Base-by-base conservation (phyloP, 306 rosid genomes). In the Acacia crassicarpa region DNA sequence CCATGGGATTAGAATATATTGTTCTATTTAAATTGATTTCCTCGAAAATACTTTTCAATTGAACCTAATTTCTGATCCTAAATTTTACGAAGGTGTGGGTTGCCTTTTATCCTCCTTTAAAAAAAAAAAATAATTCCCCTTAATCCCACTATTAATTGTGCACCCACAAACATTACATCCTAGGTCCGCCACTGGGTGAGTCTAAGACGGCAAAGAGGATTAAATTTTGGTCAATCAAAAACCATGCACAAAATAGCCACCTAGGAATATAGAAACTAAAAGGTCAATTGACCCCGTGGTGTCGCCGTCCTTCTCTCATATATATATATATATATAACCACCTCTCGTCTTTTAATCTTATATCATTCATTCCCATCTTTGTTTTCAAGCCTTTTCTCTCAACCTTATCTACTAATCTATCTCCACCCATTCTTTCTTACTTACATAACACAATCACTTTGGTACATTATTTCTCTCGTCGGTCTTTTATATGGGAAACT, bases 401-500 rank as follows among this genome's bases (percentile, higher is more conserved):
- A 17, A 33, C 6, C 71, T 67, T 35, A 67, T 33, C 25, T 67
- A 33, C 44, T 17, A 8, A 33, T 8, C 20, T 8, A 1, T 22
- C 66, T 11, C 66, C 25, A 32, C 44, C 20, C 40, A 65, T 45
- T 19, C 13, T 4, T 6, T 40, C 54, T 23, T 62, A 4, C 23
- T 6, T 19, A 19, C 9, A 51, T 1, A 17, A 15, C 56, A 49
- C 51, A 1, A 48, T 56, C 25, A 56, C 27, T 56, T 20, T 17
- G 7, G 4, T n/a, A 8, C 16, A n/a, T 56, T 8, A 20, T n/a
- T 56, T n/a, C 25, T 56, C 62, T 56, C 8, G 20, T 48, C 6
- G 22, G 6, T 53, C 22, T 4, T 8, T 56, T 51, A 51, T 66
- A 66, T 90, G 95, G 95, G 95, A 20, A 91, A 89, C 81, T 89